phyloP scores from a whole-genome alignment of 2,329 filamentous ascomycete species.

The Calonectria honghensis region DNA sequence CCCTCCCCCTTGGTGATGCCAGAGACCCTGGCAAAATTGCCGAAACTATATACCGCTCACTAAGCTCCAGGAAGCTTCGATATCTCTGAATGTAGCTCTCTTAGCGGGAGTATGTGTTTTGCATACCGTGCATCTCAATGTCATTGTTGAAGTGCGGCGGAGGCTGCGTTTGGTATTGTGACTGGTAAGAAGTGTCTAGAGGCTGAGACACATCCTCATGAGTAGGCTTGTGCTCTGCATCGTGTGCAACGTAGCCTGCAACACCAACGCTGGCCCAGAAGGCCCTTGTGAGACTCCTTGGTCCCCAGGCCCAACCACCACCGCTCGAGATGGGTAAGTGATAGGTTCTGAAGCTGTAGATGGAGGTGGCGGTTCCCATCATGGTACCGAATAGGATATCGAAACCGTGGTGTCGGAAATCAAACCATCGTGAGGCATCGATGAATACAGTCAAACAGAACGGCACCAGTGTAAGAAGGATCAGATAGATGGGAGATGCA shows the following conservation, averaged over 20 bases:
- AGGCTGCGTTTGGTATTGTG: neutral
- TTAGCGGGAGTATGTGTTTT: constrained; percentile 13
- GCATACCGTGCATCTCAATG: constrained; percentile 15
- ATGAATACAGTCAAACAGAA: constrained; percentile 87
- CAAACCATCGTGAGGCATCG: constrained; percentile 86
- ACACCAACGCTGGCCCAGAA: constrained; percentile 85
- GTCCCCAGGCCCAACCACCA: constrained; percentile 92
- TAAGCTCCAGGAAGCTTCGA: no score
- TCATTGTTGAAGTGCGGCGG: neutral
- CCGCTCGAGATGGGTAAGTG: constrained; percentile 84
- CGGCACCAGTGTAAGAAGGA: constrained; percentile 83
- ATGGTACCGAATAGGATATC: constrained; percentile 89
- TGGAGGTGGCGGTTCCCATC: constrained; percentile 82
- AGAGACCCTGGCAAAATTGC: neutral
- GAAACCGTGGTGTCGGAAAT: constrained; percentile 92
- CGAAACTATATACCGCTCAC: no score
- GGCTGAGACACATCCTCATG: constrained; percentile 42
- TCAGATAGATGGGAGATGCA: constrained; percentile 86
- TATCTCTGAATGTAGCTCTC: neutral
- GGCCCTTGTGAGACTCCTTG: constrained; percentile 81
- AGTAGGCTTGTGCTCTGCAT: constrained; percentile 27
- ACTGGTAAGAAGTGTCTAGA: constrained; percentile 3
- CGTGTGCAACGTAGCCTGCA: constrained; percentile 71
- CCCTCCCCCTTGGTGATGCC: neutral
- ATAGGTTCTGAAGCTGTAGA: constrained; percentile 88